Conservation (phyloP, 495 filamentous ascomycete genomes). For the Glarea lozoyensis region DNA sequence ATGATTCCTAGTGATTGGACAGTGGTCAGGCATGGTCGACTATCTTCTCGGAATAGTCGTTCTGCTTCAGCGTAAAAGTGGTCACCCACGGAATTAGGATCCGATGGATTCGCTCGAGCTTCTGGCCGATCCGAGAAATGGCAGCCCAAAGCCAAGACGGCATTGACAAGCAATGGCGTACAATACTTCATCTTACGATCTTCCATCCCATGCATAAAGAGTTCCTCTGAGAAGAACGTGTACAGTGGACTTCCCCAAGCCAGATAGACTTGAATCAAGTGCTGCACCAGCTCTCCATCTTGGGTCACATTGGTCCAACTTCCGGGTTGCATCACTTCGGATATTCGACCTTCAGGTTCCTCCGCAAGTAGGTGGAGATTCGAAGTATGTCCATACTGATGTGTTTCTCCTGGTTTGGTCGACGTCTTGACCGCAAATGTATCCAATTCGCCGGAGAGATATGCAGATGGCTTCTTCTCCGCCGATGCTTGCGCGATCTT, state of each 20-base stretch:
- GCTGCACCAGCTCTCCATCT: slow-evolving; percentile 47
- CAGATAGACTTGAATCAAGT: slow-evolving; percentile 65
- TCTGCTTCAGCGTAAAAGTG: slow-evolving; percentile 65
- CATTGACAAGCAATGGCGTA: slow-evolving; percentile 66
- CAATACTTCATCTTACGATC: slow-evolving; percentile 51
- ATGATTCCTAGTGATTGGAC: slow-evolving; percentile 71
- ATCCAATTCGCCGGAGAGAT: slow-evolving; percentile 25
- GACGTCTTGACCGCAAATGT: slow-evolving; percentile 17
- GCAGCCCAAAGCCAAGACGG: slow-evolving; percentile 61
- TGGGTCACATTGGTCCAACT: slow-evolving; percentile 53
- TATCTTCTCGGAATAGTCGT: slow-evolving; percentile 46
- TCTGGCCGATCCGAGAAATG: slow-evolving; percentile 60
- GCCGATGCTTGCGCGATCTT: slow-evolving; percentile 13
- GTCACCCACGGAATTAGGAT: slow-evolving; percentile 48
- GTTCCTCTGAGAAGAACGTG: slow-evolving; percentile 58
- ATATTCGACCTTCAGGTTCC: background rate
- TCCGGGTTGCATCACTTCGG: slow-evolving; percentile 4
- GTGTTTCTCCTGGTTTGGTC: slow-evolving; percentile 2
- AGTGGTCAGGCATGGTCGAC: slow-evolving; percentile 61
- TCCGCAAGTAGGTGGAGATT: slow-evolving; percentile 1
- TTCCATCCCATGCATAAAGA: slow-evolving; percentile 57
- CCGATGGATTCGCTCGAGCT: slow-evolving; percentile 48
- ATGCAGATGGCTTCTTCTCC: slow-evolving; percentile 12
- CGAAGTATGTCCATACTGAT: slow-evolving; percentile 16
- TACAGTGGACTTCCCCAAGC: slow-evolving; percentile 71